Evolutionary conservation across 768 basidiomycete genomes (phyloP).

Genomic region (Mycena belliarum): DNA sequence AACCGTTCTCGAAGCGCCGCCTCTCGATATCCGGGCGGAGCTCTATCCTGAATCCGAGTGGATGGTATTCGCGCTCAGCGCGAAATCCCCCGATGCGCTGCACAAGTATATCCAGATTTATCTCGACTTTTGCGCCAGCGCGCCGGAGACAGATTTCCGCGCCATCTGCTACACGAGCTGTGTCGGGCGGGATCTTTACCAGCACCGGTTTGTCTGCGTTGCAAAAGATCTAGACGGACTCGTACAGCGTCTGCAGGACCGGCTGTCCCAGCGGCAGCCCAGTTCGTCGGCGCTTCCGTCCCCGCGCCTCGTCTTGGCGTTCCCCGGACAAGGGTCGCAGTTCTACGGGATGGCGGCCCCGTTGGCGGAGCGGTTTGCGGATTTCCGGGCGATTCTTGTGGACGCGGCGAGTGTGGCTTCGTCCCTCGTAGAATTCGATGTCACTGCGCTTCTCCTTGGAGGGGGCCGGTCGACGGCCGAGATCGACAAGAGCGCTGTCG

Average conservation of each 20-base stretch:
- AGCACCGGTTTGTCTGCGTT: constrained; percentile 35
- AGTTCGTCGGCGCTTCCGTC: neutral
- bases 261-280: constrained; percentile 15
- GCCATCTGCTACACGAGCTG: constrained; percentile 38
- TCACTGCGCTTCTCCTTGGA: constrained; percentile 30
- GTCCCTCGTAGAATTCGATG: constrained; percentile 28
- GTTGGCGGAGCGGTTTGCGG: constrained; percentile 30
- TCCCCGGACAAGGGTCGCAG: constrained; percentile 41
- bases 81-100: constrained; percentile 33
- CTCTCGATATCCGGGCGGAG: constrained; percentile 11
- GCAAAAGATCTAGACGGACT: constrained; percentile 33
- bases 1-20: constrained; percentile 31
- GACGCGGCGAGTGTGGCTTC: constrained; percentile 30
- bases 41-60: constrained; percentile 10
- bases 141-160: constrained; percentile 27
- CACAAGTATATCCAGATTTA: constrained; percentile 32
- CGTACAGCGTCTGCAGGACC: constrained; percentile 31
- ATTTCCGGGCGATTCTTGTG: constrained; percentile 30
- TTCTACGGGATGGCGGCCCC: constrained; percentile 38
- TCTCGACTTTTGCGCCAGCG: constrained; percentile 32
- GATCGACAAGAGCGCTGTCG: constrained; percentile 34
- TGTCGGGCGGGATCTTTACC: constrained; percentile 37
- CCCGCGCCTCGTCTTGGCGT: constrained; percentile 28
- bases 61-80: constrained; percentile 37
- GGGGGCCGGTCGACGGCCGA: constrained; percentile 17